These are phyloP conservation scores for Chionographis japonica DNA, from an alignment of 106 monocot species.

Conservation along the genomic window DNA sequence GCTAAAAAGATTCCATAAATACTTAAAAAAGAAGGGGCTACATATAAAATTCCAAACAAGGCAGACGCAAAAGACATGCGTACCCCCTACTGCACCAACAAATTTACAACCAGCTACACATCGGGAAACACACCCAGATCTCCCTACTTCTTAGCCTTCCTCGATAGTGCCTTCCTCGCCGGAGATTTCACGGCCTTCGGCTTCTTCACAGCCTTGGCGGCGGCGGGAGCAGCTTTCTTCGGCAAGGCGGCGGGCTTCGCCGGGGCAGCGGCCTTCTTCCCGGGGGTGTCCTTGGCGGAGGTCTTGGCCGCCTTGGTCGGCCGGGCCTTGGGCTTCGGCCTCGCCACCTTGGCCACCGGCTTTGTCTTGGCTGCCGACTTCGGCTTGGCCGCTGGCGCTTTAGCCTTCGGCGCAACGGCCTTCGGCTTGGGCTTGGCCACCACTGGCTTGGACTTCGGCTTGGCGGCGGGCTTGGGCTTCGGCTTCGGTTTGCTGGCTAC, in stretches of 20 bases:
- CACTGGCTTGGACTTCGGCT: not conserved
- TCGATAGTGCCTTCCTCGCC: constrained; percentile 36
- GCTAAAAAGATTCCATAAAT: no score
- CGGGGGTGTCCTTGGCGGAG: constrained; percentile 17
- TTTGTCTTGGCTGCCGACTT: no score
- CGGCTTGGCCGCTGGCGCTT: constrained; percentile 12
- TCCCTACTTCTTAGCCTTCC: constrained; percentile 41
- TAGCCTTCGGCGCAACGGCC: not conserved
- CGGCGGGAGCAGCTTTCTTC: constrained; percentile 17
- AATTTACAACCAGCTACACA: not conserved
- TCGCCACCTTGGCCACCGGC: no score
- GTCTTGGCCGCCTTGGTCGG: constrained; percentile 31
- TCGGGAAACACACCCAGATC: not conserved
- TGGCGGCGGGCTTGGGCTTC: constrained; percentile 9
- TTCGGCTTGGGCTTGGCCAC: constrained; percentile 11
- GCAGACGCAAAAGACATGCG: no score
- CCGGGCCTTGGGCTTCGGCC: not conserved
- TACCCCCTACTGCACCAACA: no score
- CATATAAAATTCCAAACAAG: no score
- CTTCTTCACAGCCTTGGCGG: constrained; percentile 20
- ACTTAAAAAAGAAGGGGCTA: no score
- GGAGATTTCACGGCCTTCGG: constrained; percentile 32
- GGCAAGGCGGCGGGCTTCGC: constrained; percentile 1
- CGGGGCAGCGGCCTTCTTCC: constrained; percentile 19
- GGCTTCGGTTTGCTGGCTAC: constrained; percentile 11